Evolutionary conservation across 805 yeast species (phyloP).

Genomic region (Candida saitoana): DNA sequence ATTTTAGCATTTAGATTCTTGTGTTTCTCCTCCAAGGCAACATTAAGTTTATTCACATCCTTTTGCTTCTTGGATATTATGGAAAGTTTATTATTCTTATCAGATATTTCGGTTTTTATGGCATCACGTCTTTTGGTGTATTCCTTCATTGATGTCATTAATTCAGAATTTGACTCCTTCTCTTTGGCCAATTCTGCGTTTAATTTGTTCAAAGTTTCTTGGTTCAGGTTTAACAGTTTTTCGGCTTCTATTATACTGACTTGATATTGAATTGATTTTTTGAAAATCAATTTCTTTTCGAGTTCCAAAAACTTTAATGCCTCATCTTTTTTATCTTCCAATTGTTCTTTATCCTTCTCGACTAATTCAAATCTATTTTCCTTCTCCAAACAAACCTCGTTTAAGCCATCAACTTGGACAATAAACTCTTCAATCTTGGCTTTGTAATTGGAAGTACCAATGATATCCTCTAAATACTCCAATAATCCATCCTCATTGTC

Average conservation of each 20-base stretch:
- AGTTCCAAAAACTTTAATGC: slow-evolving; percentile 62
- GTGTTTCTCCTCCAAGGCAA: slow-evolving; percentile 70
- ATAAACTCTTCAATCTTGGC: slow-evolving; percentile 63
- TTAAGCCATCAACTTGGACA: slow-evolving; percentile 62
- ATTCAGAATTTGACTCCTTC: slow-evolving; percentile 21
- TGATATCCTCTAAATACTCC: slow-evolving; percentile 93
- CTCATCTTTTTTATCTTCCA: slow-evolving; percentile 64
- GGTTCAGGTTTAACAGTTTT: slow-evolving; percentile 35
- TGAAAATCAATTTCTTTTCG: slow-evolving; percentile 57
- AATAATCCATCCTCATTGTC: slow-evolving; percentile 90
- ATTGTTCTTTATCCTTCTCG: slow-evolving; percentile 61
- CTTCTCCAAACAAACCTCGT: slow-evolving; percentile 77
- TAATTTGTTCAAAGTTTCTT: slow-evolving; percentile 35
- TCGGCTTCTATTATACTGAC: slow-evolving; percentile 39
- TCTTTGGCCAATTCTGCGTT: slow-evolving; percentile 33
- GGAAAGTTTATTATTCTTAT: slow-evolving; percentile 17
- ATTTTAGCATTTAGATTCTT: slow-evolving; percentile 60
- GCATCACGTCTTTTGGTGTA: slow-evolving; percentile 28
- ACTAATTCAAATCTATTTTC: slow-evolving; percentile 76
- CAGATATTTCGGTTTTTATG: slow-evolving; percentile 21
- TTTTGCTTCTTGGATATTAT: slow-evolving; percentile 26
- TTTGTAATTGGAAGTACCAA: slow-evolving; percentile 88
- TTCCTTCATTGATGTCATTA: slow-evolving; percentile 21
- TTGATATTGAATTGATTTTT: slow-evolving; percentile 57
- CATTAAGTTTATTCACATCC: slow-evolving; percentile 45